A percentile compares a stretch with the other conserved stretches of the same genome.
Evolutionary conservation across 2,329 filamentous ascomycete genomes (phyloP).

Genomic region (Calonectria crousiana): DNA sequence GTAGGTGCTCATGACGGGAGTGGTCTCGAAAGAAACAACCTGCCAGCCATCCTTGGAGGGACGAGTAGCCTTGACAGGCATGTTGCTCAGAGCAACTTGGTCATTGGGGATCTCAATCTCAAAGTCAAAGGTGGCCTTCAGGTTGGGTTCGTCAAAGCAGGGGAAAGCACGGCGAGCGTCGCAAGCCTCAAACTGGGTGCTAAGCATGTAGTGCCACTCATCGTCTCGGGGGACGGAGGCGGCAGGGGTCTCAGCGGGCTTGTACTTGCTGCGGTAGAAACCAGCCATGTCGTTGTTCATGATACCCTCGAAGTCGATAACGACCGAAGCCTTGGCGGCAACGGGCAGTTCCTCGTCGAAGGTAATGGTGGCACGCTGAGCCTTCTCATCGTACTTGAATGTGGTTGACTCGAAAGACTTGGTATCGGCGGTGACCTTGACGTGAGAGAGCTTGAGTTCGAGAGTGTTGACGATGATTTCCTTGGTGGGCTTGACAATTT

Average conservation of each 20-base stretch:
- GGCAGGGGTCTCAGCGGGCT: conserved; percentile 78
- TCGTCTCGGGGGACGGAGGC: conserved; percentile 82
- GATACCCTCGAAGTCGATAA: conserved; percentile 81
- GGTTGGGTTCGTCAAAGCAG: conserved; percentile 97
- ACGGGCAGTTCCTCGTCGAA: conserved; percentile 80
- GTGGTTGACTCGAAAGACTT: conserved; percentile 71
- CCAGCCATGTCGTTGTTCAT: conserved; percentile 94
- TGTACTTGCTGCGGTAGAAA: conserved; percentile 96
- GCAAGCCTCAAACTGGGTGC: conserved; percentile 97
- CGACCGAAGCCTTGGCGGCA: conserved; percentile 74
- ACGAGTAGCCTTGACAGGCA: conserved; percentile 83
- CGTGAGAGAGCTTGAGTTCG: conserved; percentile 80
- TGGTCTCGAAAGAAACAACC: conserved; percentile 82
- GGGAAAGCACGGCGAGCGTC: conserved; percentile 96
- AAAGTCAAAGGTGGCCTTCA: conserved; percentile 97
- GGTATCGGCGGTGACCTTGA: conserved; percentile 70
- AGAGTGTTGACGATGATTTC: conserved; percentile 88
- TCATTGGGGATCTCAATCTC: conserved; percentile 91
- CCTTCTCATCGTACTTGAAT: conserved; percentile 84
- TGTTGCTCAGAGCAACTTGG: conserved; percentile 92
- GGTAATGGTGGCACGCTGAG: conserved; percentile 83
- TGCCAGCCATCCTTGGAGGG: conserved; percentile 74
- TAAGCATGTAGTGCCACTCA: conserved; percentile 81
- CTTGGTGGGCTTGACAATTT: conserved; percentile 78
- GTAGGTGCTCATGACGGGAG: conserved; percentile 92